Evolutionary conservation across 768 basidiomycete genomes (phyloP).

Genomic region (Termitomyces sp.): DNA sequence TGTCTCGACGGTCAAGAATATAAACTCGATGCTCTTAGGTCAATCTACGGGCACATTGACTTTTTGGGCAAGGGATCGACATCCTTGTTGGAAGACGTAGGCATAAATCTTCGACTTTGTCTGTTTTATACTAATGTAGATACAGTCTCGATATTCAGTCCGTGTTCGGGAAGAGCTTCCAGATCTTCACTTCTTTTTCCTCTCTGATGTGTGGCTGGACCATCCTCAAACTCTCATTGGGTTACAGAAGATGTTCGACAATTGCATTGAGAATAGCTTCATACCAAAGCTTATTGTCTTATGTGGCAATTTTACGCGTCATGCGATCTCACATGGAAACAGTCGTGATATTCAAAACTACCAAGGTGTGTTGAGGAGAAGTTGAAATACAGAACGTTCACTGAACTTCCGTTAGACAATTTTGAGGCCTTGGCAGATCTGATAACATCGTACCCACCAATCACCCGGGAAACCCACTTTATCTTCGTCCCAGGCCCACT

Average conservation of each 20-base stretch:
- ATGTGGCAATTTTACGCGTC: conserved; percentile 93
- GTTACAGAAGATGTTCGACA: conserved; percentile 81
- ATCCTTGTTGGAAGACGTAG: conserved; percentile 85
- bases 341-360: conserved; percentile 77
- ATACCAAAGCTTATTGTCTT: conserved; percentile 87
- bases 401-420: conserved; percentile 48
- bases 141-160: conserved; percentile 53
- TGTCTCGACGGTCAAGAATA: conserved; percentile 6
- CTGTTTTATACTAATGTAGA: conserved; percentile 2
- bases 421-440: conserved; percentile 86
- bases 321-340: conserved; percentile 73
- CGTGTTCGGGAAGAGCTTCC: conserved; percentile 65
- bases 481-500: conserved; percentile 92
- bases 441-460: conserved; percentile 72
- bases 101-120: conserved; percentile 16
- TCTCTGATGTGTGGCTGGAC: conserved; percentile 97
- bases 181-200: conserved; percentile 83
- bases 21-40: conserved; percentile 37
- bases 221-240: conserved; percentile 77
- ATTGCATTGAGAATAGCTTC: conserved; percentile 81
- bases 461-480: conserved; percentile 80
- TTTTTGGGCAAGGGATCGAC: conserved; percentile 94
- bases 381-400: background rate
- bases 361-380: conserved; percentile 51
- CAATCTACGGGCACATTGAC: conserved; percentile 94